Evolutionary conservation across 2,329 filamentous ascomycete species (phyloP).

Genomic region (Penicillium sp.): DNA sequence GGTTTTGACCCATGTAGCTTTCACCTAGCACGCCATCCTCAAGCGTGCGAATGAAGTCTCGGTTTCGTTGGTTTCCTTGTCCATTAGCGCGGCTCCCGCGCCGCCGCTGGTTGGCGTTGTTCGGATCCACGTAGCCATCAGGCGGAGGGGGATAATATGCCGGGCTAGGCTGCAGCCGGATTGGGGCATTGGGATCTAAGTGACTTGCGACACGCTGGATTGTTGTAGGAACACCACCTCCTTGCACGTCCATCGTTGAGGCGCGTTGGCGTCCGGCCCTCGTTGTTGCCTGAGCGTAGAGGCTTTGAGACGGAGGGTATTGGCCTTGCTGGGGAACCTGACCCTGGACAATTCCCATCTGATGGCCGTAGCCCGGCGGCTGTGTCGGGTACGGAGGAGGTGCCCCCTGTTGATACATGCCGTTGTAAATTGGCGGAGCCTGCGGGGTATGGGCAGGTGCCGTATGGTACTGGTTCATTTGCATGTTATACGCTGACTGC

Average conservation of each 20-base stretch:
- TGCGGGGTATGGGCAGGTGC: slow-evolving; percentile 39
- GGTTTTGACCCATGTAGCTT: slow-evolving; percentile 71
- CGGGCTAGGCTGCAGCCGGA: slow-evolving; percentile 87
- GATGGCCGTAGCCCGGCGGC: slow-evolving; percentile 61
- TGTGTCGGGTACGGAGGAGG: slow-evolving; percentile 78
- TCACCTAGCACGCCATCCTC: slow-evolving; percentile 94
- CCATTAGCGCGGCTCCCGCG: slow-evolving; percentile 64
- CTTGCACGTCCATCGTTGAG: slow-evolving; percentile 92
- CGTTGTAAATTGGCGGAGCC: slow-evolving; percentile 66
- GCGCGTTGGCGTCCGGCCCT: slow-evolving; percentile 78
- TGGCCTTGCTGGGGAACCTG: slow-evolving; percentile 58
- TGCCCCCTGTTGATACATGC: slow-evolving; percentile 67
- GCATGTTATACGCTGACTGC: slow-evolving; percentile 62
- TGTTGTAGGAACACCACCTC: slow-evolving; percentile 83
- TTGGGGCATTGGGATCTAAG: slow-evolving; percentile 88
- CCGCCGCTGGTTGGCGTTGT: slow-evolving; percentile 61
- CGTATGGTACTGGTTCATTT: slow-evolving; percentile 52
- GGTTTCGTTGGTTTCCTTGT: slow-evolving; percentile 50
- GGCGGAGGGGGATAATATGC: slow-evolving; percentile 93
- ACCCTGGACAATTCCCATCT: slow-evolving; percentile 64
- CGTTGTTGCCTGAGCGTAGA: slow-evolving; percentile 68
- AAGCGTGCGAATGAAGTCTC: slow-evolving; percentile 89
- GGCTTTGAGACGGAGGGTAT: slow-evolving; percentile 65
- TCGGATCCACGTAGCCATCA: slow-evolving; percentile 65
- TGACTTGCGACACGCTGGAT: slow-evolving; percentile 95